Evolutionary conservation across 306 rosid species (phyloP), one percentile per base, ranked within the genome.

Genomic region (Hylodesmum podocarpum): DNA sequence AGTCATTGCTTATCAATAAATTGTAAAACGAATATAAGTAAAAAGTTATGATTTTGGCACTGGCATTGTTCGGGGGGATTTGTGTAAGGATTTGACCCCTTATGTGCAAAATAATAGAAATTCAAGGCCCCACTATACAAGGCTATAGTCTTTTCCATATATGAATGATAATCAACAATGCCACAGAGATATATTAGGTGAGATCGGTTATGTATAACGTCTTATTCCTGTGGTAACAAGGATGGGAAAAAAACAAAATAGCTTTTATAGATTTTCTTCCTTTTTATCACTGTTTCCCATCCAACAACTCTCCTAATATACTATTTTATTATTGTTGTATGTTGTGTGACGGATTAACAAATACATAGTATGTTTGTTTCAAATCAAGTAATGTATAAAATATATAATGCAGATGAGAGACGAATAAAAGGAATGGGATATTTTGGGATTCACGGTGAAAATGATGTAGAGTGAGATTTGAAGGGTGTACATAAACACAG

Each of bases 21-120:
- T 18, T 25, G 0, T 4, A 55, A 24, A 4, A 13, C 16, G 6
- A 53, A 0, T 25, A 55, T 12, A 55, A 55, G 2, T 13, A 22
- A 11, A 22, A 54, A 2, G 8, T 0, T 4, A 3, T 65, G 14
- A 37, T 65, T 53, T 11, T 28, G 27, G 40, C 50, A 36, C 37
- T 25, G 69, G n/a, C 72, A 70, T 69, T 70, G 81, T 80, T 78
- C 75, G 75, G 82, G 86, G 72, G 89, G 73, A 55, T 74, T 19
- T 75, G 77, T 44, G 54, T 63, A 77, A 63, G 83, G 88, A 90
- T 65, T 83, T 82, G 91, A 88, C 90, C 83, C 41, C 86, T 81
- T 73, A 80, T 50, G 84, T 34, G 63, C 75, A 73, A 66, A 54
- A 59, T 73, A 69, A 55, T 77, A 58, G 50, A 77, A 66, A 76